phyloP scores from a whole-genome alignment of 2,329 filamentous ascomycete genomes.

The Fusarium foetens region DNA sequence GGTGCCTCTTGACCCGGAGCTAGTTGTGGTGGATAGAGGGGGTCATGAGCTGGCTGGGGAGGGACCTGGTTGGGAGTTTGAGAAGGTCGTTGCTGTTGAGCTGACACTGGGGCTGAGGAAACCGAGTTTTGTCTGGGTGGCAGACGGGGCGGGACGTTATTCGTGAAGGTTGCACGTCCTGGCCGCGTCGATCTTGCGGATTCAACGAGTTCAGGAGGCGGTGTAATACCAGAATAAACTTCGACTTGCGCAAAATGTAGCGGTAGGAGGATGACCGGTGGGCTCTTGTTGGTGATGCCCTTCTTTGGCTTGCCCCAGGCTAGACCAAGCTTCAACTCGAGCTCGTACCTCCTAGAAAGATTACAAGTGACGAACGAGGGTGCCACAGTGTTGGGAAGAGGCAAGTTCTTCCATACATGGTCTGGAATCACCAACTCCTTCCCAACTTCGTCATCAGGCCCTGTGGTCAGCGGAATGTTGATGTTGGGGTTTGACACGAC shows the following conservation, averaged over 20 bases:
- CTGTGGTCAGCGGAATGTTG: slow-evolving; percentile 72
- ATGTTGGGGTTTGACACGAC: slow-evolving; percentile 78
- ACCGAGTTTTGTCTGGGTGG: slow-evolving; percentile 49
- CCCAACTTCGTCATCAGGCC: slow-evolving; percentile 65
- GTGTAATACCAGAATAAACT: slow-evolving; percentile 88
- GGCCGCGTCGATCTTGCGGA: slow-evolving; percentile 57
- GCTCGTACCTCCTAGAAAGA: slow-evolving; percentile 80
- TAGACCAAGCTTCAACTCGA: slow-evolving; percentile 84
- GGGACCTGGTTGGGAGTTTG: slow-evolving; percentile 40
- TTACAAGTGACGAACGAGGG: slow-evolving; percentile 93
- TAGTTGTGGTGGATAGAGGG: slow-evolving; percentile 69
- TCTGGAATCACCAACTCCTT: slow-evolving; percentile 77
- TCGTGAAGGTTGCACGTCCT: slow-evolving; percentile 50
- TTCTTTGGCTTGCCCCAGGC: slow-evolving; percentile 72
- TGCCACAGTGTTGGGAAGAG: slow-evolving; percentile 85
- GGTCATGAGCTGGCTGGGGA: slow-evolving; percentile 54
- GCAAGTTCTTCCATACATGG: slow-evolving; percentile 75
- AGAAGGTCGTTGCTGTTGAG: slow-evolving; percentile 37
- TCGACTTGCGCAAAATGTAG: slow-evolving; percentile 78
- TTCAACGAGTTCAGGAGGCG: slow-evolving; percentile 79
- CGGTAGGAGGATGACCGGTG: slow-evolving; percentile 82
- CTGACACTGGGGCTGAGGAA: slow-evolving; percentile 30
- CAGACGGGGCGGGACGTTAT: slow-evolving; percentile 48
- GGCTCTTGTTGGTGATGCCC: slow-evolving; percentile 45
- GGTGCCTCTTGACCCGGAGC: slow-evolving; percentile 55